Evolutionary conservation across 2,329 filamentous ascomycete species (phyloP).

Genomic region (Aureobasidium sp.): DNA sequence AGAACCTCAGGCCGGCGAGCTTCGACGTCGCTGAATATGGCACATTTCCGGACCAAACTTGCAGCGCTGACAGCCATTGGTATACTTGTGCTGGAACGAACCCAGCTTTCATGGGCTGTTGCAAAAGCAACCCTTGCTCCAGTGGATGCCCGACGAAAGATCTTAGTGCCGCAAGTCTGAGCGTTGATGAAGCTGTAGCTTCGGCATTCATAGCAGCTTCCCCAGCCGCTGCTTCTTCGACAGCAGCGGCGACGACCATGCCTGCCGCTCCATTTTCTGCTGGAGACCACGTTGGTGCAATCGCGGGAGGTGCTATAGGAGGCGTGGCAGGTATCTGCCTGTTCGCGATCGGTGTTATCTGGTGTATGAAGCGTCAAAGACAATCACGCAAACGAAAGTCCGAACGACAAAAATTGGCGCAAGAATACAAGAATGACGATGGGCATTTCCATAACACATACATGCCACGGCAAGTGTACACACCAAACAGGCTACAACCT

Average conservation of each 20-base stretch:
- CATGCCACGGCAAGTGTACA: background rate
- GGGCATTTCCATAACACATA: constrained; percentile 8
- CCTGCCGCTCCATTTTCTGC: background rate
- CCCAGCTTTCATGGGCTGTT: constrained; percentile 21
- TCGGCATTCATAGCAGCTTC: constrained; percentile 2
- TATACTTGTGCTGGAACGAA: constrained; percentile 17
- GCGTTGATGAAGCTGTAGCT: constrained; percentile 1
- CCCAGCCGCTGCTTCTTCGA: background rate
- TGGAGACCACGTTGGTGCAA: background rate
- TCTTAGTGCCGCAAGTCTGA: constrained; percentile 11
- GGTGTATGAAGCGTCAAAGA: background rate
- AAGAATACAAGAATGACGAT: background rate
- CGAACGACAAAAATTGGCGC: background rate
- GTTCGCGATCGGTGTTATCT: background rate
- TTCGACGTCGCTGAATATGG: constrained; percentile 15
- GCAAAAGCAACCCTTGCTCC: constrained; percentile 16
- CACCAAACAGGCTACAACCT: background rate
- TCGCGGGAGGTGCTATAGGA: constrained; percentile 7
- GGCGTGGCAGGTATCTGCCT: background rate
- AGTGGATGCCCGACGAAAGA: constrained; percentile 11
- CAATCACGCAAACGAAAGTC: background rate
- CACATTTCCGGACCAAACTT: constrained; percentile 16
- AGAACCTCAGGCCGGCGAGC: constrained; percentile 17
- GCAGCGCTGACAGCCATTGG: constrained; percentile 10
- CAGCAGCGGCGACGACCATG: background rate